These are phyloP conservation scores for Wickerhamiella nectarea DNA, from an alignment of 805 yeast species.

Conservation along the genomic window DNA sequence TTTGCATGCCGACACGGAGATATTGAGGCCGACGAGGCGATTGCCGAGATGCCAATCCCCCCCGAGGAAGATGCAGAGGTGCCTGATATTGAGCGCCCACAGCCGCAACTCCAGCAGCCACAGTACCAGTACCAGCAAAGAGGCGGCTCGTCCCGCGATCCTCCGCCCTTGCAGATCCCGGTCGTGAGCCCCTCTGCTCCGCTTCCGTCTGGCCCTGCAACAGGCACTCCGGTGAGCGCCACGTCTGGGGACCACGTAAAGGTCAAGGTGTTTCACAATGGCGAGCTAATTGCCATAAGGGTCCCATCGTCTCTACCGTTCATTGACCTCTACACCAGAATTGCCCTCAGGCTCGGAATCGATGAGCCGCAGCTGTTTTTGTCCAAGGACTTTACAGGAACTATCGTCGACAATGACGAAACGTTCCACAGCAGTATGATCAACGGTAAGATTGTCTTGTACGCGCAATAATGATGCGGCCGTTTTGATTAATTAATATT, in stretches of 20 bases:
- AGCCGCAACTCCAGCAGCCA: constrained; percentile 1
- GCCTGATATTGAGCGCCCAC: not conserved
- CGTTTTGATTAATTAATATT: not conserved
- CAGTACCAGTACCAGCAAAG: constrained; percentile 4
- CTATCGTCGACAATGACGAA: constrained; percentile 20
- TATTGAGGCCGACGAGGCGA: constrained; percentile 31
- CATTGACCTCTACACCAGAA: constrained; percentile 21
- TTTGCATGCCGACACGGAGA: constrained; percentile 60
- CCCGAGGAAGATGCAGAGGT: constrained; percentile 12
- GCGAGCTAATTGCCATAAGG: constrained; percentile 29
- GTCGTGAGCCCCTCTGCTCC: not conserved
- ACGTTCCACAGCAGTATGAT: constrained; percentile 22
- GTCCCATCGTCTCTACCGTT: constrained; percentile 26
- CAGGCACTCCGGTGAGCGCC: constrained; percentile 2
- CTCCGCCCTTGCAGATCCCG: not conserved
- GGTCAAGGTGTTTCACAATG: constrained; percentile 28
- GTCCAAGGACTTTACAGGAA: constrained; percentile 20
- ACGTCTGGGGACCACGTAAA: constrained; percentile 20
- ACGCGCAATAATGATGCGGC: constrained; percentile 9
- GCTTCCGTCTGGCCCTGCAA: not conserved
- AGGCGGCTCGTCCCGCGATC: not conserved
- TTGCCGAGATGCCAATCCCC: constrained; percentile 26
- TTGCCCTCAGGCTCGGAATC: constrained; percentile 25
- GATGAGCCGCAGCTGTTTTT: constrained; percentile 21
- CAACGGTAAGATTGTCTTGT: constrained; percentile 24